phyloP scores from a whole-genome alignment of 345 rosid genomes.

The Crucihimalaya himalaica region DNA sequence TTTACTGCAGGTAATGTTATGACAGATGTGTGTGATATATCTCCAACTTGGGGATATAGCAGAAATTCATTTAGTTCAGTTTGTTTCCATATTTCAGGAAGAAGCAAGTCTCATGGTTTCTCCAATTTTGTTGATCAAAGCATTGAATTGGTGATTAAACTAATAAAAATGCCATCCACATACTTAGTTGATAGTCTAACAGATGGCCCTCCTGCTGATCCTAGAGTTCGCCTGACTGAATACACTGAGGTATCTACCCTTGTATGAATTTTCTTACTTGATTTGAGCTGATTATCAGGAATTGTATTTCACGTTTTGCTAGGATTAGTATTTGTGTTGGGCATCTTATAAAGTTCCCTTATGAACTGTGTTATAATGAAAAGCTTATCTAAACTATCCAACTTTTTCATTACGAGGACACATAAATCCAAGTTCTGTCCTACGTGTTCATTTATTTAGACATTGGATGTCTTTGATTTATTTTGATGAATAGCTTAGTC shows the following conservation, averaged over 20 bases:
- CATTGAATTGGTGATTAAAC: slow-evolving; percentile 46
- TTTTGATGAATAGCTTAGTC: background rate
- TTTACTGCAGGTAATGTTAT: slow-evolving; percentile 64
- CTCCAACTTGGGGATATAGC: slow-evolving; percentile 9
- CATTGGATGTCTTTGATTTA: slow-evolving; percentile 7
- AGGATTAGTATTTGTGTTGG: background rate
- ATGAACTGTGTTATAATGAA: slow-evolving; percentile 1
- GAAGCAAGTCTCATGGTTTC: slow-evolving; percentile 53
- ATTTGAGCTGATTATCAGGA: slow-evolving; percentile 5
- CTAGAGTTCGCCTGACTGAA: slow-evolving; percentile 60
- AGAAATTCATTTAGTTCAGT: background rate
- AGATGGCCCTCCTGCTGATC: slow-evolving; percentile 46
- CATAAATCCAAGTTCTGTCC: slow-evolving; percentile 1
- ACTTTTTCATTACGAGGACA: background rate
- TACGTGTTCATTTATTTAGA: slow-evolving; percentile 9
- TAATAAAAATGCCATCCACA: slow-evolving; percentile 42
- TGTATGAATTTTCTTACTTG: slow-evolving; percentile 13
- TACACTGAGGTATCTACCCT: slow-evolving; percentile 56
- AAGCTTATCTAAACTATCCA: background rate
- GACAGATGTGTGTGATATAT: slow-evolving; percentile 24
- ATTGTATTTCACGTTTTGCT: background rate
- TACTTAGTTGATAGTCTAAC: slow-evolving; percentile 41
- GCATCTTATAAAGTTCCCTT: background rate
- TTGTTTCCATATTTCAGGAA: slow-evolving; percentile 46
- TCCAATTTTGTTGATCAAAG: slow-evolving; percentile 56